Evolutionary conservation across 2,329 filamentous ascomycete genomes (phyloP), one percentile per base, ranked within the genome.

Genomic region (Paraphoma chrysanthemicola): DNA sequence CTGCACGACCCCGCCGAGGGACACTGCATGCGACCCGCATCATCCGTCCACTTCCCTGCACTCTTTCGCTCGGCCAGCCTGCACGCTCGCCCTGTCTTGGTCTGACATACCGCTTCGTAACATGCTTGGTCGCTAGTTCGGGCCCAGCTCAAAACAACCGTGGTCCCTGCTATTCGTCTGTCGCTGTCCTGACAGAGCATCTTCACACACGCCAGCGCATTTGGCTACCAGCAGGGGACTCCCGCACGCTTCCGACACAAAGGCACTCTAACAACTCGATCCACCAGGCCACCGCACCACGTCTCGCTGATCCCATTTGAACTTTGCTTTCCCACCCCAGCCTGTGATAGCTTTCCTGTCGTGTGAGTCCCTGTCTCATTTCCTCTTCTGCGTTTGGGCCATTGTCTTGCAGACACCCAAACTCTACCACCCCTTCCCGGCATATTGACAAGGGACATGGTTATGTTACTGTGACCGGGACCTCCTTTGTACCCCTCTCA

Each of bases 361-460:
- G 54, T 56, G 56, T 71, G 70, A 74, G 70, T 75, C 68, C 68
- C 64, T 73, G 73, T 75, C 67, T 74, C 65, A 70, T 74, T 67
- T 72, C 64, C 63, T 54, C 63, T 68, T 60, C 63, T 54, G 51
- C 51, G 52, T 62, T 56, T 56, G 51, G 62, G 56, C 60, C 53
- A 68, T 74, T 74, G 71, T 76, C 69, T 66, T 64, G 59, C 65
- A 63, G 60, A 54, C 49, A 60, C 59, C 58, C 52, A 60, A 60
- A 54, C 47, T 54, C 61, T 59, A 54, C 49, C 63, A 53, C 58
- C 62, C 68, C 65, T 72, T 70, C 71, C 70, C 54, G 70, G 72
- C 72, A 48, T 66, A 69, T 72, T 62, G 48, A 61, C 62, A 63
- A 59, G 67, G 67, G 62, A 62, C 67, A 59, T 70, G 71, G 64